Percentiles rank a stretch among this genome's conserved stretches.
phyloP scores from a whole-genome alignment of 2,329 filamentous ascomycete species.

The Lasiodiplodia sp. region DNA sequence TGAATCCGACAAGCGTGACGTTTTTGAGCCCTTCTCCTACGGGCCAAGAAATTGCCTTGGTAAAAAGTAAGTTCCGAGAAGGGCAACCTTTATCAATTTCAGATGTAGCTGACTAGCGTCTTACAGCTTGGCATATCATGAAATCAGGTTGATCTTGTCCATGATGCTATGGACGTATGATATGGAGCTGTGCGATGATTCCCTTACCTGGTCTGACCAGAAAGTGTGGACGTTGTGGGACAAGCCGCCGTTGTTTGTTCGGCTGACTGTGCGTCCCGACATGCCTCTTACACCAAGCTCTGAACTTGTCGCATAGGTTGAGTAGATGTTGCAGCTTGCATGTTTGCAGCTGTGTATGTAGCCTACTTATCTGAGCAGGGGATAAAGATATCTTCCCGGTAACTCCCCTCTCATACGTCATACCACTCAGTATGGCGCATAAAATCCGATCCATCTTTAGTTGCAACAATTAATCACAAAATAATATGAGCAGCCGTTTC shows the following conservation, averaged over 20 bases:
- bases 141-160: conserved; percentile 50
- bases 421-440: no score
- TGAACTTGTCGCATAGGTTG: no score
- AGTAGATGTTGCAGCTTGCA: no score
- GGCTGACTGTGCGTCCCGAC: conserved; percentile 28
- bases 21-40: conserved; percentile 54
- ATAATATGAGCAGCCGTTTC: no score
- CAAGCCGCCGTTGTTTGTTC: conserved; percentile 43
- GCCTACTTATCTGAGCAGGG: no score
- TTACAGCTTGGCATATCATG: conserved; percentile 47
- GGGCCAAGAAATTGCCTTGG: conserved; percentile 51
- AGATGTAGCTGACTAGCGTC: conserved; percentile 12
- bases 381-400: no score
- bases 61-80: conserved; percentile 40
- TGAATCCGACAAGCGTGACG: conserved; percentile 42
- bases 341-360: no score
- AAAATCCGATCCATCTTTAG: no score
- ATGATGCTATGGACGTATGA: conserved; percentile 50
- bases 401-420: no score
- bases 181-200: conserved; percentile 41
- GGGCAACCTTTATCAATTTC: not conserved
- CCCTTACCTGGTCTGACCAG: conserved; percentile 43
- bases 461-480: no score
- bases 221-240: conserved; percentile 47
- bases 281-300: no score